Conservation (phyloP, 2,329 filamentous ascomycete genomes). For the Arachnomyces sp. region DNA sequence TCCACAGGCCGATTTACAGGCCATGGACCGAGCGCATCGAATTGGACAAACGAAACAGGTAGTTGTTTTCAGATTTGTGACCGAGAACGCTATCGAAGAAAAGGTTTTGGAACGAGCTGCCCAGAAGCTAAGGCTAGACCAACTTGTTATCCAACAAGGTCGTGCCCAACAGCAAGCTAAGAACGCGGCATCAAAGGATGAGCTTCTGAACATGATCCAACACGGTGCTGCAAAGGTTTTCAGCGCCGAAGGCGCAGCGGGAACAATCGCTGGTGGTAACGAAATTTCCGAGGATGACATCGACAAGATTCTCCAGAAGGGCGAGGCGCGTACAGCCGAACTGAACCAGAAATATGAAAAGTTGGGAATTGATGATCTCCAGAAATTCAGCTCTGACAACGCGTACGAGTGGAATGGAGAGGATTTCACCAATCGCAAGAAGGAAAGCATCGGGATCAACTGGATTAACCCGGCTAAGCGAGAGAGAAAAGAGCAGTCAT, state of each 20-base stretch:
- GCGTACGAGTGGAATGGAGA: constrained; percentile 99
- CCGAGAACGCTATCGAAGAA: constrained; percentile 96
- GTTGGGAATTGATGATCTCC: constrained; percentile 88
- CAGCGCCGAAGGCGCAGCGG: constrained; percentile 59
- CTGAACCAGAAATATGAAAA: constrained; percentile 94
- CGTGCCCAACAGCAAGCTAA: constrained; percentile 85
- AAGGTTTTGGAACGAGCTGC: constrained; percentile 95
- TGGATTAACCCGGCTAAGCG: constrained; percentile 99
- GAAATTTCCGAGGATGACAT: constrained; percentile 82
- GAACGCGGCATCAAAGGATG: constrained; percentile 88
- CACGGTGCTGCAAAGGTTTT: constrained; percentile 97
- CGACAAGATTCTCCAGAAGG: constrained; percentile 74
- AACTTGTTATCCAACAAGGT: constrained; percentile 96
- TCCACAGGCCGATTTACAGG: constrained; percentile 93
- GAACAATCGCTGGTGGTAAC: constrained; percentile 49
- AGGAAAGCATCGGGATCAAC: constrained; percentile 71
- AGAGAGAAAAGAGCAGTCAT: constrained; percentile 94
- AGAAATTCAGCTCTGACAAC: constrained; percentile 95
- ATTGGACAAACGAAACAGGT: constrained; percentile 99
- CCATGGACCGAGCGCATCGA: constrained; percentile 97
- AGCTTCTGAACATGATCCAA: constrained; percentile 95
- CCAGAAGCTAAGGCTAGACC: constrained; percentile 91
- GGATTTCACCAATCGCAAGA: constrained; percentile 85
- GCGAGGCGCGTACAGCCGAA: constrained; percentile 80
- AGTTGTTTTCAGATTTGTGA: constrained; percentile 91